Percentiles rank a stretch among this genome's conserved stretches.
phyloP scores from a whole-genome alignment of 208 protist species.

The Crithidia acanthocephali region DNA sequence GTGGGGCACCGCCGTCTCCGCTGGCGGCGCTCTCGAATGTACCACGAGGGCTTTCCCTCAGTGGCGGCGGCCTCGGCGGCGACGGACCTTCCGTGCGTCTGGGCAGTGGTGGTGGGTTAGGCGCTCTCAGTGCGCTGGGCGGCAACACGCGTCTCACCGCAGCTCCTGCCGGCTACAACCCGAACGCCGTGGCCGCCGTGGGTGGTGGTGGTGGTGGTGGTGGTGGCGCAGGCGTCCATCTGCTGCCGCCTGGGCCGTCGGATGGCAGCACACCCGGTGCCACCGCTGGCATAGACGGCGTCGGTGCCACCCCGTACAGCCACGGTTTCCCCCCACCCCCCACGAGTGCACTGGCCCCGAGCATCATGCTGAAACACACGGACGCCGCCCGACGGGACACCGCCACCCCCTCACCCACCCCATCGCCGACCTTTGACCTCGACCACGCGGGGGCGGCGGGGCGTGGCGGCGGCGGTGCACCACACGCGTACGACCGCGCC shows the following conservation, averaged over 20 bases:
- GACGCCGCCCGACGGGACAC: conserved; percentile 6
- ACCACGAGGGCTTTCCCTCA: not conserved
- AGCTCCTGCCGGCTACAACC: conserved; percentile 9
- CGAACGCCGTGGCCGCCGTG: not conserved
- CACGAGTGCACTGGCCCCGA: not conserved
- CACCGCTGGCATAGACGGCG: not conserved
- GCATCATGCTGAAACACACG: conserved; percentile 27
- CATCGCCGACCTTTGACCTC: not conserved
- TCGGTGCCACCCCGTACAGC: conserved; percentile 2
- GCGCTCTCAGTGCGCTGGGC: not conserved
- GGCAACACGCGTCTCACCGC: conserved; percentile 3
- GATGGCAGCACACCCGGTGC: no score
- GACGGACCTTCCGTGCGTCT: not conserved
- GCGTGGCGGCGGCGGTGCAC: not conserved
- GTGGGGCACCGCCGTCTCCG: not conserved
- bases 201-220: not conserved
- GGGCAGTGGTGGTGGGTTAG: not conserved
- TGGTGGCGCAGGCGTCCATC: no score
- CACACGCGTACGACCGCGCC: conserved; percentile 25
- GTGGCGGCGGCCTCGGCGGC: not conserved
- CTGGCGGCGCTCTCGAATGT: conserved; percentile 8
- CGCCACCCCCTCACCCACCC: not conserved
- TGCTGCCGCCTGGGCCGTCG: no score
- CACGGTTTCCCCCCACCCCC: conserved; percentile 13
- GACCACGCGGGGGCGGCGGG: not conserved